phyloP scores from a whole-genome alignment of 1,284 basidiomycete species.

The Leccinum huronense region DNA sequence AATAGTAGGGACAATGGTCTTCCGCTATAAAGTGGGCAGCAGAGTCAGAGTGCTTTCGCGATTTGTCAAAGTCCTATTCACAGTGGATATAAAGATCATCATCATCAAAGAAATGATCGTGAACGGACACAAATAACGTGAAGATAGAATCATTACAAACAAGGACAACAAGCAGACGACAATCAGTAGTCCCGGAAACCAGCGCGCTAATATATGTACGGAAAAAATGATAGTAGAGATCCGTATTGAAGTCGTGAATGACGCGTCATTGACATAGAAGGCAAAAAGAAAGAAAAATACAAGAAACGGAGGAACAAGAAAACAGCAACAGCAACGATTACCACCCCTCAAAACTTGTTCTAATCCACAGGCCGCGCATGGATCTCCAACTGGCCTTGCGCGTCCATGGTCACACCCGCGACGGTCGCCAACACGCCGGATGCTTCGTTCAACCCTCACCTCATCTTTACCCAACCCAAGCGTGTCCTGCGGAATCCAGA shows the following conservation, averaged over 20 bases:
- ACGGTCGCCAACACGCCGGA: slow-evolving; percentile 59
- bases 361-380: slow-evolving; percentile 41
- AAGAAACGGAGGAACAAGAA: background rate
- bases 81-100: background rate
- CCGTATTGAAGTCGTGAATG: background rate
- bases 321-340: background rate
- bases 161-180: background rate
- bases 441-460: slow-evolving; percentile 51
- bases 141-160: background rate
- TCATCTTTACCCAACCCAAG: slow-evolving; percentile 60
- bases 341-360: slow-evolving; percentile 28
- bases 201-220: background rate
- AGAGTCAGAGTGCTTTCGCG: background rate
- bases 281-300: background rate
- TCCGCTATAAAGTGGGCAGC: background rate
- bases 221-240: background rate
- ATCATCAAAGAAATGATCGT: background rate
- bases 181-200: background rate
- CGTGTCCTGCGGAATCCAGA: slow-evolving; percentile 83
- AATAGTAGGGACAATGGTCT: no score
- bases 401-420: slow-evolving; percentile 61
- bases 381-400: slow-evolving; percentile 67
- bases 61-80: background rate
- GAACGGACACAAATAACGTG: background rate
- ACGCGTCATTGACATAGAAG: background rate